Conservation (phyloP, 768 basidiomycete species). For the Saitozyma sp. region DNA sequence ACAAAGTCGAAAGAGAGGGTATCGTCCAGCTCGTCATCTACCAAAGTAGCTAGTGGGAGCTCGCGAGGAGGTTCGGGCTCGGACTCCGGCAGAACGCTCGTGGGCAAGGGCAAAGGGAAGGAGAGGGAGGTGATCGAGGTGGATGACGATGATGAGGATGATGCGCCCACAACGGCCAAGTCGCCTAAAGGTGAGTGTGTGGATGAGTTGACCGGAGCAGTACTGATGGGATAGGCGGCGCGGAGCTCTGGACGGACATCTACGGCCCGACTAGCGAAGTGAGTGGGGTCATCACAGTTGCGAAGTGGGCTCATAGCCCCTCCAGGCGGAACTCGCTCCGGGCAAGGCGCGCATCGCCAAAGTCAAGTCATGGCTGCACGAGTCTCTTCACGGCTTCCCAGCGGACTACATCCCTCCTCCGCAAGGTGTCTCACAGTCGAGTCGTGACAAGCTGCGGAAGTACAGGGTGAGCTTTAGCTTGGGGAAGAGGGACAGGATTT, state of each 20-base stretch:
- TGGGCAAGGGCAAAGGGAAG: slow-evolving; percentile 19
- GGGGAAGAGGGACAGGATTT: background rate
- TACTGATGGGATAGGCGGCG: background rate
- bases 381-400: slow-evolving; percentile 41
- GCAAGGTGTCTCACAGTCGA: slow-evolving; percentile 5
- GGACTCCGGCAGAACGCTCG: background rate
- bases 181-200: background rate
- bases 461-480: slow-evolving; percentile 37
- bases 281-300: slow-evolving; percentile 6
- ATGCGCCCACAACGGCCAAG: background rate
- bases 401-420: slow-evolving; percentile 11
- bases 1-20: slow-evolving; percentile 11
- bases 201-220: background rate
- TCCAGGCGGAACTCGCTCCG: slow-evolving; percentile 46
- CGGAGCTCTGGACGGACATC: slow-evolving; percentile 44
- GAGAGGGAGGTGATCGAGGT: slow-evolving; percentile 27
- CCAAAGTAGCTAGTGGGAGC: no score
- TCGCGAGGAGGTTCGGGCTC: no score
- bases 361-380: slow-evolving; percentile 49
- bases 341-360: slow-evolving; percentile 40
- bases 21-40: slow-evolving; percentile 1
- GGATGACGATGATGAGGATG: slow-evolving; percentile 25
- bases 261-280: slow-evolving; percentile 37
- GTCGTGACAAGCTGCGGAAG: slow-evolving; percentile 43
- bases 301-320: background rate